Evolutionary conservation across 2,329 filamentous ascomycete genomes (phyloP).

Genomic region (Aaosphaeria pasadenensis): DNA sequence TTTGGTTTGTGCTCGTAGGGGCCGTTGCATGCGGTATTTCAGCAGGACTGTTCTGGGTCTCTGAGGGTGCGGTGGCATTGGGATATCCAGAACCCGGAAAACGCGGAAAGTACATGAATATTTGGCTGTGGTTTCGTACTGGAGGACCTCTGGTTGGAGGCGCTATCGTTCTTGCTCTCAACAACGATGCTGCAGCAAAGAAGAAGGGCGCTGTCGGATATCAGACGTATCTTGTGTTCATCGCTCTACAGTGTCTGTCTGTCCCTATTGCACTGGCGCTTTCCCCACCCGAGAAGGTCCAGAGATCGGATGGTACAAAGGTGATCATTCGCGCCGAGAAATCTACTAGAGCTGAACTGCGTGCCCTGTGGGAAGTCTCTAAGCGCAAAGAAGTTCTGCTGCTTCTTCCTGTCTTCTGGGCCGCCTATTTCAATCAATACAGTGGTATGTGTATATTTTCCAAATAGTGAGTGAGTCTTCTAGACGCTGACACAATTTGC

Average conservation of each 20-base stretch:
- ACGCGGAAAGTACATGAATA: conserved; percentile 47
- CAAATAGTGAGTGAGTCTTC: too few species aligned
- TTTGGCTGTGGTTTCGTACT: conserved; percentile 51
- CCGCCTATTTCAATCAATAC: conserved; percentile 46
- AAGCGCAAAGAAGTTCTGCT: conserved; percentile 35
- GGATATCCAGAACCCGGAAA: conserved; percentile 50
- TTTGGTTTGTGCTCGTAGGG: conserved; percentile 52
- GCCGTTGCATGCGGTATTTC: conserved; percentile 49
- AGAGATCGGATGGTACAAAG: conserved; percentile 40
- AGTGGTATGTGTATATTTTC: conserved; percentile 32
- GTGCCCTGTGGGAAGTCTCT: conserved; percentile 33
- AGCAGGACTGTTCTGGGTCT: conserved; percentile 52
- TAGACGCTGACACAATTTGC: too few species aligned
- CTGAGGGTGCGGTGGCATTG: conserved; percentile 50
- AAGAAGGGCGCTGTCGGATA: conserved; percentile 32
- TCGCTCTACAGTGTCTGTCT: conserved; percentile 38
- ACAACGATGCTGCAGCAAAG: conserved; percentile 22
- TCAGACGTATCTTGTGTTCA: conserved; percentile 44
- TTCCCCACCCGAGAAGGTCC: conserved; percentile 41
- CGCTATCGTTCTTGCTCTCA: conserved; percentile 47
- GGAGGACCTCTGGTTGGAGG: conserved; percentile 50
- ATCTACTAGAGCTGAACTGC: conserved; percentile 40
- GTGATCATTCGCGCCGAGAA: conserved; percentile 38
- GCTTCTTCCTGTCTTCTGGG: conserved; percentile 45
- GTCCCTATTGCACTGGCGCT: conserved; percentile 40